Conservation (phyloP, 257 asterid species). For the Phtheirospermum japonicum region DNA sequence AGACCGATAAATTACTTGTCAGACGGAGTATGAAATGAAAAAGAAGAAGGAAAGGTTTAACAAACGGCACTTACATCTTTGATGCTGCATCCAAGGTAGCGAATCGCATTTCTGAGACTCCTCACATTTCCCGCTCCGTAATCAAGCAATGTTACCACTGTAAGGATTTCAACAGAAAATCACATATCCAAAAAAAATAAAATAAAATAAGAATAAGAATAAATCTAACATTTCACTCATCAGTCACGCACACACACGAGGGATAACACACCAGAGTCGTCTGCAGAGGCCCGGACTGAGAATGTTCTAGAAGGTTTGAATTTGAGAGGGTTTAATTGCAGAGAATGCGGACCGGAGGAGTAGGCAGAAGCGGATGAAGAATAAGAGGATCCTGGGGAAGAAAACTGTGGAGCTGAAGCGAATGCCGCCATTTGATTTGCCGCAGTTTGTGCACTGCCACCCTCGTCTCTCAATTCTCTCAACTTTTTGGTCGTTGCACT, state of each 20-base stretch:
- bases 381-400: constrained; percentile 26
- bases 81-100: constrained; percentile 66
- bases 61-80: constrained; percentile 53
- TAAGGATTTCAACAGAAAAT: not conserved
- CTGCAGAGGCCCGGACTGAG: constrained; percentile 60
- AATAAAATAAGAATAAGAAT: not conserved
- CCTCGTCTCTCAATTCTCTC: no score
- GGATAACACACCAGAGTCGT: constrained; percentile 47
- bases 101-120: constrained; percentile 85
- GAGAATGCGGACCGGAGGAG: constrained; percentile 32
- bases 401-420: constrained; percentile 34
- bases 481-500: no score
- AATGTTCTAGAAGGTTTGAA: constrained; percentile 39
- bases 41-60: not conserved
- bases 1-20: not conserved
- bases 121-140: constrained; percentile 99
- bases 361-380: constrained; percentile 36
- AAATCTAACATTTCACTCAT: not conserved
- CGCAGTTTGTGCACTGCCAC: constrained; percentile 27
- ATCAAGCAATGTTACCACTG: constrained; percentile 93
- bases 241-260: not conserved
- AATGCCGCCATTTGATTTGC: constrained; percentile 40
- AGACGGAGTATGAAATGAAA: not conserved
- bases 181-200: not conserved
- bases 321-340: constrained; percentile 40